Percentiles rank a stretch among this genome's conserved stretches.
Evolutionary conservation across 2,329 filamentous ascomycete species (phyloP).

Genomic region (Pyricularia grisea): DNA sequence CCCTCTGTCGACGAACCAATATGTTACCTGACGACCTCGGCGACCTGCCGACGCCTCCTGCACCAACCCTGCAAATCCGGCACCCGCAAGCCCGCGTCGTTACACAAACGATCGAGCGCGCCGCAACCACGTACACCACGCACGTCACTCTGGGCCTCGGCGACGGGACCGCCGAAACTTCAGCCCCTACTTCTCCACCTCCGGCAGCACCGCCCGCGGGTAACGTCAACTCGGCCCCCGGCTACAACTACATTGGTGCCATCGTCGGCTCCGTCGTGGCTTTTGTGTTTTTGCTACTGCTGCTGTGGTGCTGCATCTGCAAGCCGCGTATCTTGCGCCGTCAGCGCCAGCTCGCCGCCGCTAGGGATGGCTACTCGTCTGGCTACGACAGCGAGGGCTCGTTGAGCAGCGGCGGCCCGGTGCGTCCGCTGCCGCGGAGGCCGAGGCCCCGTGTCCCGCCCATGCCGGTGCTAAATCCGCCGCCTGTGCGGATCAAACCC

Average conservation of each 20-base stretch:
- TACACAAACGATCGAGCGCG: constrained; percentile 25
- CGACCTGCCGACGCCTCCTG: neutral
- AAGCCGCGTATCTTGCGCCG: neutral
- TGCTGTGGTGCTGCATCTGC: constrained; percentile 22
- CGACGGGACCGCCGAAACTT: neutral
- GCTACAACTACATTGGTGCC: constrained; percentile 27
- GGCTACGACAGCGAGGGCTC: neutral
- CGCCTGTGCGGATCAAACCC: constrained; percentile 10
- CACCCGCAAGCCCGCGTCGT: constrained; percentile 13
- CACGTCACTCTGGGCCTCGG: constrained; percentile 6
- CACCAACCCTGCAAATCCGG: neutral
- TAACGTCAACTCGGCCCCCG: neutral
- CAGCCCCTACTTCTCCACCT: neutral
- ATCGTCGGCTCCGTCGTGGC: constrained; percentile 29
- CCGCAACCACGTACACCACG: constrained; percentile 25
- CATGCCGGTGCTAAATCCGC: constrained; percentile 9
- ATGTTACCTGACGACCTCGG: neutral
- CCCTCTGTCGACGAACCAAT: neutral
- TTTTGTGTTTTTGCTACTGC: constrained; percentile 22
- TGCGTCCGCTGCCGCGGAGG: neutral
- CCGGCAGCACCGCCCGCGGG: neutral
- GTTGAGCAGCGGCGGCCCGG: neutral
- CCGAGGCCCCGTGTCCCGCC: neutral
- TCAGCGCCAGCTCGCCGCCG: no score
- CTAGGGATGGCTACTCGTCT: neutral